phyloP scores from a whole-genome alignment of 2,329 filamentous ascomycete species.

The Cadophora luteo-olivacea region DNA sequence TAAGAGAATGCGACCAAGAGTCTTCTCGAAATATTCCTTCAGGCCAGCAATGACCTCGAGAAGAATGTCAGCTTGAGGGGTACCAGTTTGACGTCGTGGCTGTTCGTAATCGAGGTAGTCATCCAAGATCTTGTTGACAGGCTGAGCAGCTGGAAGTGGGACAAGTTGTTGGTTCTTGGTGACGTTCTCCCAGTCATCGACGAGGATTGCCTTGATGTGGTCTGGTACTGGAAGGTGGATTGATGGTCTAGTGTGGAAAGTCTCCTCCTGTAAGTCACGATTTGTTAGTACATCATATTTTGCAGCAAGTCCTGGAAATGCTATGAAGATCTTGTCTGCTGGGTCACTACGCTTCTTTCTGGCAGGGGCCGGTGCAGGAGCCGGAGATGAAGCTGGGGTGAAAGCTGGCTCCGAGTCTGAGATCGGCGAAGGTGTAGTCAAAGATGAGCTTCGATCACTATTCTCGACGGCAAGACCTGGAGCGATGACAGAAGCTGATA shows the following conservation, averaged over 20 bases:
- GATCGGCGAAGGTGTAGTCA: background rate
- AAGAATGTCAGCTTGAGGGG: slow-evolving; percentile 81
- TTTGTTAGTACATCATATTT: slow-evolving; percentile 21
- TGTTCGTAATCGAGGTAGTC: slow-evolving; percentile 79
- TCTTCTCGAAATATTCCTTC: slow-evolving; percentile 93
- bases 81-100: slow-evolving; percentile 67
- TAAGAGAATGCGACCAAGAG: slow-evolving; percentile 84
- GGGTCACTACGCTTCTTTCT: background rate
- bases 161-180: slow-evolving; percentile 95
- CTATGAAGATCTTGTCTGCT: background rate
- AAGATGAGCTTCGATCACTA: slow-evolving; percentile 18
- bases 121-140: slow-evolving; percentile 79
- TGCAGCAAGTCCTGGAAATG: background rate
- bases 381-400: background rate
- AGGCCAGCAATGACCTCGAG: slow-evolving; percentile 88
- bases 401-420: background rate
- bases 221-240: slow-evolving; percentile 89
- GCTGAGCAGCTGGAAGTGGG: slow-evolving; percentile 76
- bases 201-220: slow-evolving; percentile 86
- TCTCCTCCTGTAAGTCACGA: slow-evolving; percentile 73
- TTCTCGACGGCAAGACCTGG: background rate
- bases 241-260: slow-evolving; percentile 82
- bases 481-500: background rate
- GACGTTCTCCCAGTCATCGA: slow-evolving; percentile 99
- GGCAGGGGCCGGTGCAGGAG: background rate